phyloP scores from a whole-genome alignment of 2,329 filamentous ascomycete genomes.

The Magnaporthiopsis rhizophila region DNA sequence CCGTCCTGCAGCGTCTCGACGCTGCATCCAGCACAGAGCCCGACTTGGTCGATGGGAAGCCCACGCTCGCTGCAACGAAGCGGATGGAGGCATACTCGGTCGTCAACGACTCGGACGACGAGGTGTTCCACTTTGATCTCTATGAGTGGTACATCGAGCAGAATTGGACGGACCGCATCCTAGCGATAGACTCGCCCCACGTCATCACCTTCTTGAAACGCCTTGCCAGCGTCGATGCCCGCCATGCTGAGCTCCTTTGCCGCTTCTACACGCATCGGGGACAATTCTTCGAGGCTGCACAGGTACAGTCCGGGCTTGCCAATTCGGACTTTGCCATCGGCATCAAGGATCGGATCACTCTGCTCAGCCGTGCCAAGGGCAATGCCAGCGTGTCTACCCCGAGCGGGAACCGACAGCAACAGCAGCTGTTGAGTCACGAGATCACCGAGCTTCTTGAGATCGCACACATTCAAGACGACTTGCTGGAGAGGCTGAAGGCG shows the following conservation, averaged over 20 bases:
- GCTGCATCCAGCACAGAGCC: slow-evolving; percentile 59
- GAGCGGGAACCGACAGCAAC: slow-evolving; percentile 68
- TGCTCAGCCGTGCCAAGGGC: slow-evolving; percentile 83
- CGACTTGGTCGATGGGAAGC: slow-evolving; percentile 68
- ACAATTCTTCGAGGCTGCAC: slow-evolving; percentile 77
- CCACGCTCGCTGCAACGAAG: slow-evolving; percentile 68
- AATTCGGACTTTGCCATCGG: slow-evolving; percentile 71
- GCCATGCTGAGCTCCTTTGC: slow-evolving; percentile 86
- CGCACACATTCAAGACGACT: slow-evolving; percentile 89
- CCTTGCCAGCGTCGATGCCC: slow-evolving; percentile 61
- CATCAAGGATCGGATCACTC: slow-evolving; percentile 80
- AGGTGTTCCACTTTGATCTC: slow-evolving; percentile 92
- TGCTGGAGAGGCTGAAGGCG: slow-evolving; percentile 67
- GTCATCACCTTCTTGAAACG: slow-evolving; percentile 80
- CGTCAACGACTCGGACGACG: slow-evolving; percentile 79
- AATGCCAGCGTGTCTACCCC: slow-evolving; percentile 80
- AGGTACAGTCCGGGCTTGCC: slow-evolving; percentile 76
- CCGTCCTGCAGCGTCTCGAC: slow-evolving; percentile 73
- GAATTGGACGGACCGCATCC: slow-evolving; percentile 75
- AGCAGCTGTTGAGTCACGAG: slow-evolving; percentile 78
- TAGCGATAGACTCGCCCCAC: slow-evolving; percentile 76
- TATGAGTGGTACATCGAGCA: slow-evolving; percentile 95
- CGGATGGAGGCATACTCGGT: slow-evolving; percentile 83
- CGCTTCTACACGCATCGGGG: slow-evolving; percentile 82
- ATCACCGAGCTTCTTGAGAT: slow-evolving; percentile 84